Base-by-base conservation (phyloP, 306 rosid species). In the Trifolium fragiferum region DNA sequence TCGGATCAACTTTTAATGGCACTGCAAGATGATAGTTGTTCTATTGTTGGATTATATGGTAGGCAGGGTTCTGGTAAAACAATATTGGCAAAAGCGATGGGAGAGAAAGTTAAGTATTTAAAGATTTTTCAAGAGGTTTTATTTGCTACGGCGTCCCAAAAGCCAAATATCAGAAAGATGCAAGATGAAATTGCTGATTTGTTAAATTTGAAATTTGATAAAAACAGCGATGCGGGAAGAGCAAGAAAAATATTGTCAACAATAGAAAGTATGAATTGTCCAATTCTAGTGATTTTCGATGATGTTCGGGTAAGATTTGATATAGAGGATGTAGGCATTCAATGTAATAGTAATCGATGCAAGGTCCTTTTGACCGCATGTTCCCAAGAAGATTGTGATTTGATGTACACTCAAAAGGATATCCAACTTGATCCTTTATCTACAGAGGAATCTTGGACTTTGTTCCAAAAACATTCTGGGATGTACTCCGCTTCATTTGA, bases 101-200 rank as follows among this genome's bases (percentile, higher is more conserved):
- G 40, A 30, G 55, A 68, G 35, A 59, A 68, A 46, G 69, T 61
- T 12, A 20, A 18, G 32, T 53, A 53, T 8, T 53, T 53, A 3
- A 19, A 53, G 10, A 19, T 53, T 18, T 53, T 53, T 8, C 0
- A 19, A 8, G 33, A 37, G 4, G 25, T 19, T 53, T 53, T 53
- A 53, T 53, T 44, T 68, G 67, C 58, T 23, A 43, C 16, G 6
- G 75, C 35, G 68, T 30, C 80, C 23, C 12, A 53, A 53, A 18
- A 18, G 13, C 58, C 58, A 15, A 44, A 27, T 19, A 73, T 80
- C 58, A 53, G 13, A 53, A 4, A 2, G 9, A 54, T 19, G 30
- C 83, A 80, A 37, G 54, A 55, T 4, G 51, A 76, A 43, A 71
- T 80, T 27, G 83, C 79, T n/a, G 76, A 68, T 2, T 8, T 6